Evolutionary conservation across 1,139 yeast species (phyloP), one percentile per base, ranked within the genome.

Genomic region (Candida sp.): DNA sequence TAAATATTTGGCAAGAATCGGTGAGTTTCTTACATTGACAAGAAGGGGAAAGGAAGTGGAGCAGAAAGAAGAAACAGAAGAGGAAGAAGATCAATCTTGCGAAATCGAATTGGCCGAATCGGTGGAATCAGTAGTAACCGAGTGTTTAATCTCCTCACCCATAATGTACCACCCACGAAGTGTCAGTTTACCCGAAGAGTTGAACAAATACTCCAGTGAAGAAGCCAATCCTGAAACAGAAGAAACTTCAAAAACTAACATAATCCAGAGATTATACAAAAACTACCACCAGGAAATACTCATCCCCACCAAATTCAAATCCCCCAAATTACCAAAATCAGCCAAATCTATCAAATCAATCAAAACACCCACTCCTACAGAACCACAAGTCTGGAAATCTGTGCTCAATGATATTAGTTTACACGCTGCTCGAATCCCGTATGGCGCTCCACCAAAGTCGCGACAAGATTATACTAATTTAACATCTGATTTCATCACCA

Each of bases 341-440:
- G n/a, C 33, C 21, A 7, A 37, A 41, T 12, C 38, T 15, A 3
- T 35, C 30, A 23, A 29, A 15, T 32, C 40, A 42, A 37, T 42
- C 35, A 22, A 27, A 39, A 11, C 21, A 11, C 33, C 35, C 15
- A n/a, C n/a, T n/a, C n/a, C n/a, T n/a, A 33, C 22, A 33, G 11
- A 21, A 7, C 34, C 37, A 23, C 40, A 50, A 27, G 56, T 57
- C 2, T 75, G 79, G 77, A 68, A 64, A 44, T 59, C 66, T 2
- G 70, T 75, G 0, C 57, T 72, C 48, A 77, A 74, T 53, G 79
- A 73, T 35, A 64, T 72, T 2, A 75, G 82, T 1, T 60, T 77
- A 43, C 68, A 73, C 25, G 83, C 83, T 0, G 83, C 82, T 3
- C 52, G 76, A 41, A 57, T 73, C 5, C 77, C 82, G 1, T 73